A percentile compares a stretch with the other conserved stretches of the same genome.
Conservation (phyloP, 345 rosid species). For the Draba incana region DNA sequence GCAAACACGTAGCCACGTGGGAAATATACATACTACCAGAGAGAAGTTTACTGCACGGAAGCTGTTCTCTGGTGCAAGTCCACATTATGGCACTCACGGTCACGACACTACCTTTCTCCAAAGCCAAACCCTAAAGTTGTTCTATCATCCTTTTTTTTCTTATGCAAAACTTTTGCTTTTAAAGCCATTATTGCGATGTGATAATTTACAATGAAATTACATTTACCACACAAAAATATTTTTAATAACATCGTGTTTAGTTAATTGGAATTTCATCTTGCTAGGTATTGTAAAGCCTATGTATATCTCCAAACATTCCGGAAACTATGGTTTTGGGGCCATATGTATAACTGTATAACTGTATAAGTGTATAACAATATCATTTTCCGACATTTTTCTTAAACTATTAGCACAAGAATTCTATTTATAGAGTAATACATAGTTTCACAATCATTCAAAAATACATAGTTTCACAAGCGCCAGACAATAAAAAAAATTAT, state of each 20-base stretch:
- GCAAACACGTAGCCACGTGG: slow-evolving; percentile 19
- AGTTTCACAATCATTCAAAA: neutral
- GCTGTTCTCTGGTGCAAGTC: slow-evolving; percentile 34
- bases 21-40: neutral
- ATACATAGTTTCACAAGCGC: too few relatives aligned
- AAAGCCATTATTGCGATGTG: slow-evolving; percentile 16
- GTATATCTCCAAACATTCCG: neutral
- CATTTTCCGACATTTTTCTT: neutral
- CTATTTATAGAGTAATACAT: neutral
- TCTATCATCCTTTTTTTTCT: slow-evolving; percentile 32
- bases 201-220: neutral
- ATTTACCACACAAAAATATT: neutral
- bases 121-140: slow-evolving; percentile 37
- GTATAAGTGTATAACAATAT: neutral
- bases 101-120: slow-evolving; percentile 25
- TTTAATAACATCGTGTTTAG: neutral
- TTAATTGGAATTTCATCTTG: slow-evolving; percentile 6
- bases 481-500: neutral
- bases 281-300: neutral
- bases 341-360: too few relatives aligned
- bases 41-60: slow-evolving; percentile 28
- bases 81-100: slow-evolving; percentile 22
- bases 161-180: slow-evolving; percentile 14
- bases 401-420: neutral
- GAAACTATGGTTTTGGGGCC: neutral